Percentiles rank a stretch among this genome's conserved stretches.
Evolutionary conservation across 148 eudicot species (phyloP).

Genomic region (Dysphania ambrosioides): DNA sequence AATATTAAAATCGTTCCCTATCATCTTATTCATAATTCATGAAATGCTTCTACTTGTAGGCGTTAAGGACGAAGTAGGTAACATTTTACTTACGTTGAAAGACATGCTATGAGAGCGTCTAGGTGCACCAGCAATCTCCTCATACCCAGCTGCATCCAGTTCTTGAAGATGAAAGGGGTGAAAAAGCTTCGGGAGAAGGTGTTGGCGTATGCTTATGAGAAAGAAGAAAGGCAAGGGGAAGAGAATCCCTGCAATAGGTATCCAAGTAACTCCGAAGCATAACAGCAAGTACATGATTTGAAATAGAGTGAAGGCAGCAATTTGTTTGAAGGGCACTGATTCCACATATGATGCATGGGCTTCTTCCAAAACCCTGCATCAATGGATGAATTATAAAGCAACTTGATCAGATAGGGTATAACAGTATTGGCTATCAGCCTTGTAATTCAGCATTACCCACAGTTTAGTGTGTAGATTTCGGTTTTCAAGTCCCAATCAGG

Average conservation of each 20-base stretch:
- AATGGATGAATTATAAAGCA: neutral
- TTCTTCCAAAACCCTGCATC: slow-evolving; percentile 59
- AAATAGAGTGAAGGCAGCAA: slow-evolving; percentile 52
- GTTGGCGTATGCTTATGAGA: slow-evolving; percentile 51
- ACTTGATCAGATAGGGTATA: neutral
- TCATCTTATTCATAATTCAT: neutral
- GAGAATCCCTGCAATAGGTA: slow-evolving; percentile 68
- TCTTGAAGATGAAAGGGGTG: slow-evolving; percentile 52
- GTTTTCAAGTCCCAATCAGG: neutral
- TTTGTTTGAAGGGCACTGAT: slow-evolving; percentile 62
- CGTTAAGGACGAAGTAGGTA: neutral
- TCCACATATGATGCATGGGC: slow-evolving; percentile 70
- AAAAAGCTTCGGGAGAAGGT: slow-evolving; percentile 60
- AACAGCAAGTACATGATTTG: slow-evolving; percentile 51
- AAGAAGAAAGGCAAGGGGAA: slow-evolving; percentile 76
- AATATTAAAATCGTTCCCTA: neutral
- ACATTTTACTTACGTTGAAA: slow-evolving; percentile 28
- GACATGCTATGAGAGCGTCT: slow-evolving; percentile 35
- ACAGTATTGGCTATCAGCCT: neutral
- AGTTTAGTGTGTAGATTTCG: neutral
- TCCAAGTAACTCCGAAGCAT: slow-evolving; percentile 83
- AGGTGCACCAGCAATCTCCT: slow-evolving; percentile 53
- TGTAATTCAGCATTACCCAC: neutral
- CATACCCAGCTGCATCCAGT: slow-evolving; percentile 77
- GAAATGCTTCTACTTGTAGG: neutral